Percentiles rank a stretch among this genome's conserved stretches.
phyloP scores from a whole-genome alignment of 441 rosid species.

The Brassica hybrid region DNA sequence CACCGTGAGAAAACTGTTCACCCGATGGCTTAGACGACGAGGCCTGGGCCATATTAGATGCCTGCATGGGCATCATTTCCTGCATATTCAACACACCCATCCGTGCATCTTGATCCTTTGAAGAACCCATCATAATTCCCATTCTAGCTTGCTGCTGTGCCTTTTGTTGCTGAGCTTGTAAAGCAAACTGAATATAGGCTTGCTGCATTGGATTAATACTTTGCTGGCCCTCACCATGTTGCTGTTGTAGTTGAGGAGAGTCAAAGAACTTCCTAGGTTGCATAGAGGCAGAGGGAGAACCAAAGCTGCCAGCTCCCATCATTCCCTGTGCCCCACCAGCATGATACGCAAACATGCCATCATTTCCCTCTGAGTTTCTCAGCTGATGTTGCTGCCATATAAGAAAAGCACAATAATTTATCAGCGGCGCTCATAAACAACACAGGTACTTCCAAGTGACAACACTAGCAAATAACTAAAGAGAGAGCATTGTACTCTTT shows the following conservation, averaged over 20 bases:
- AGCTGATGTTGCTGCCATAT: conserved; percentile 37
- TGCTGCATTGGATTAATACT: conserved; percentile 79
- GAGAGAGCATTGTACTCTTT: too few relatives aligned
- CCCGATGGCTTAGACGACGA: conserved; percentile 79
- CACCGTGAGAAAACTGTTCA: conserved; percentile 68
- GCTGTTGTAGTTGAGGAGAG: conserved; percentile 69
- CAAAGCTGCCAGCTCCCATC: conserved; percentile 73
- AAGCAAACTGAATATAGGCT: conserved; percentile 85
- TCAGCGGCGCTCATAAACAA: too few relatives aligned
- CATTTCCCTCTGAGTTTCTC: conserved; percentile 85
- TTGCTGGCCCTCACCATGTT: conserved; percentile 86
- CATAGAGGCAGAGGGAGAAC: conserved; percentile 74
- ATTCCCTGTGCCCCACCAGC: conserved; percentile 76
- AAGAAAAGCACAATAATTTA: neutral
- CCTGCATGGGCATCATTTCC: conserved; percentile 81
- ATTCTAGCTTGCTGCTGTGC: conserved; percentile 74
- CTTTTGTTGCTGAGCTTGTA: conserved; percentile 83
- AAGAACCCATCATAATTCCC: conserved; percentile 68
- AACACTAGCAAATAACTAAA: neutral
- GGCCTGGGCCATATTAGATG: conserved; percentile 79
- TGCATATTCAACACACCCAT: conserved; percentile 81
- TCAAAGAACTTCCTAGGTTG: conserved; percentile 86
- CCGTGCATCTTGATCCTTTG: conserved; percentile 76
- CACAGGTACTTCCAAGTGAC: neutral
- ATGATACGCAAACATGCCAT: conserved; percentile 78